Evolutionary conservation across 805 yeast genomes (phyloP), one percentile per base, ranked within the genome.

Genomic region (Ogataea paradorogensis): DNA sequence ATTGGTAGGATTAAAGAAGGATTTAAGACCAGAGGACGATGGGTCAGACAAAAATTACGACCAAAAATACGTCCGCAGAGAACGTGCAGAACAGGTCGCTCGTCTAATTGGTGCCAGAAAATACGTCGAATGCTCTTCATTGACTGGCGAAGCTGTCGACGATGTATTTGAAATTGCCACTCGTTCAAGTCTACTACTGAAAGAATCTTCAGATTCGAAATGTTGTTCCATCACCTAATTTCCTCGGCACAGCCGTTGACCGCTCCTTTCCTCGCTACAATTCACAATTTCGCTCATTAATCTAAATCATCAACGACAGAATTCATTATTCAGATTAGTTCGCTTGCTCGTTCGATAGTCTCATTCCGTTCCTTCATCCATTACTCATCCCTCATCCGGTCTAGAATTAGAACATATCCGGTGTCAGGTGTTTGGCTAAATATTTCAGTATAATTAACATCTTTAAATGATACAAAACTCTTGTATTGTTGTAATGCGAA

Each of bases 111-210:
- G 95, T 4, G 96, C 96, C 1, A 80, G 83, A 47, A 74, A 70
- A 46, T 90, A 86, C 58, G 64, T 90, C 56, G 96, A 90, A 55
- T 87, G 96, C 57, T 84, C 95, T 33, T 88, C 97, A 1, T 67
- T 90, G 50, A 86, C 95, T 2, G 97, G 97, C 4, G 95, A 87
- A 58, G 95, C 95, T 9, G 97, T 90, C 15, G 96, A 89, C 61
- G 95, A 86, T 56, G 90, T 90, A 2, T 89, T 90, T 60, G 97
- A 90, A 63, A 78, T 79, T 35, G 96, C 97, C 11, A 86, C 95
- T 1, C 71, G 97, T 51, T 81, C 90, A 3, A 82, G 93, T 56
- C 65, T 88, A 40, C 63, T 88, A 29, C 74, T 76, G 15, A 69
- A 71, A 35, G 67, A 73, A 33, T 70, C 69, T 21, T 70, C 70